These are phyloP conservation scores for Cutaneotrichosporon sp. DNA, from an alignment of 1,284 basidiomycete species.

Conservation along the genomic window DNA sequence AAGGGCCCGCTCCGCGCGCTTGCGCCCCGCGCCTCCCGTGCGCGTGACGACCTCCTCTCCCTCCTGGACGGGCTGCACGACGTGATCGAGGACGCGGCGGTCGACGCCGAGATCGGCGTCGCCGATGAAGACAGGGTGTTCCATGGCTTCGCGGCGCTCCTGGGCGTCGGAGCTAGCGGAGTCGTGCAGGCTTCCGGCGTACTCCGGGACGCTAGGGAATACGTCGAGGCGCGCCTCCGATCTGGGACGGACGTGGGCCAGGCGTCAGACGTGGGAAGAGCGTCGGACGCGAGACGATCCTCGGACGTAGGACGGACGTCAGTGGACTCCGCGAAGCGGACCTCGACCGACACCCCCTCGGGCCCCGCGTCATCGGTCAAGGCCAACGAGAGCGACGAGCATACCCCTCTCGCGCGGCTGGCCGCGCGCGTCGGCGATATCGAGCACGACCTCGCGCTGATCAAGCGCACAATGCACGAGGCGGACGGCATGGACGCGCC, in stretches of 20 bases:
- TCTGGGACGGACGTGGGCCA: not conserved
- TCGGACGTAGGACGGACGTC: too few species aligned
- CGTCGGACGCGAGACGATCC: too few species aligned
- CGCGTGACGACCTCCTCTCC: slow-evolving; percentile 48
- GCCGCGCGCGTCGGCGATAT: slow-evolving; percentile 64
- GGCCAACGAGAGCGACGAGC: too few species aligned
- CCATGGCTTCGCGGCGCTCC: slow-evolving; percentile 66
- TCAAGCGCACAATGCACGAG: slow-evolving; percentile 42
- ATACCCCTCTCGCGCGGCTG: slow-evolving; percentile 52
- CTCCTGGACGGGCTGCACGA: slow-evolving; percentile 67
- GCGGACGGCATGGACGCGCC: slow-evolving; percentile 34
- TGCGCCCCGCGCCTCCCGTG: slow-evolving; percentile 14
- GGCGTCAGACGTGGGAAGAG: slow-evolving; percentile 48
- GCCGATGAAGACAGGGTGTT: slow-evolving; percentile 69
- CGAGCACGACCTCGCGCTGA: slow-evolving; percentile 68
- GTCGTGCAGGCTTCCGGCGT: slow-evolving; percentile 48
- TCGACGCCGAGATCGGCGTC: slow-evolving; percentile 76
- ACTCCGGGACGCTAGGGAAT: slow-evolving; percentile 57
- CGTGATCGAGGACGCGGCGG: slow-evolving; percentile 74
- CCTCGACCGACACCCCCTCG: too few species aligned
- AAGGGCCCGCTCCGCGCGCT: slow-evolving; percentile 21
- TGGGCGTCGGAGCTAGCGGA: slow-evolving; percentile 56
- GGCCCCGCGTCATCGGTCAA: too few species aligned
- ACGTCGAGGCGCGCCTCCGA: slow-evolving; percentile 50
- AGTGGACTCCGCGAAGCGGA: too few species aligned